phyloP scores from a whole-genome alignment of 176 grass and related monocot genomes.

The Carex myosuroides region DNA sequence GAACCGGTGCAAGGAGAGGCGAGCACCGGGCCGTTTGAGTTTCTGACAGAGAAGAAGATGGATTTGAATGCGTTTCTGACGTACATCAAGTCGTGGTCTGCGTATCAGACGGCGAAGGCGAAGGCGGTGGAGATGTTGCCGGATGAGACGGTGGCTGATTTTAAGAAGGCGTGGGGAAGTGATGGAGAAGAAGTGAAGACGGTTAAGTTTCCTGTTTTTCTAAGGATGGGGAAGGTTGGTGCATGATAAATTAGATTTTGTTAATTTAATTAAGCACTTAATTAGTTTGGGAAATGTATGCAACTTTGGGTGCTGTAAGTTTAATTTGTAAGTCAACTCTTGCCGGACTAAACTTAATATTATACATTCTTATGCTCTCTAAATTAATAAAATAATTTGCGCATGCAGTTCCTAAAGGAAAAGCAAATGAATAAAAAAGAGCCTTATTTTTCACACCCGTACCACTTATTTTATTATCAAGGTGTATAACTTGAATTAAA shows the following conservation, averaged over 20 bases:
- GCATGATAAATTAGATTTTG: not conserved
- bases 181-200: constrained; percentile 34
- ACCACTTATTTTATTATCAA: too few species aligned
- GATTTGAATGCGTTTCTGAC: constrained; percentile 44
- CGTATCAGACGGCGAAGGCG: constrained; percentile 83
- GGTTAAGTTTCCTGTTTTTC: constrained; percentile 62
- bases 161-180: constrained; percentile 46
- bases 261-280: not conserved
- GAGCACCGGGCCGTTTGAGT: constrained; percentile 62
- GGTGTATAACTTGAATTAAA: too few species aligned
- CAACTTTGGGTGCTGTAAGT: too few species aligned
- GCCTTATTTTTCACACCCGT: too few species aligned
- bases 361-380: too few species aligned
- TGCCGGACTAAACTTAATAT: too few species aligned
- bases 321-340: too few species aligned
- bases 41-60: constrained; percentile 43
- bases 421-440: too few species aligned
- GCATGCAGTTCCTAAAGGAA: too few species aligned
- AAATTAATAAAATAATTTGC: too few species aligned
- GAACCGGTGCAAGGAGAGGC: constrained; percentile 49
- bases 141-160: constrained; percentile 28
- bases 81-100: constrained; percentile 84
- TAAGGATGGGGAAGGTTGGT: constrained; percentile 61
- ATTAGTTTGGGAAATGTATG: not conserved
- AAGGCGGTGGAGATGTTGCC: constrained; percentile 55